Evolutionary conservation across 164 flowering plant species (phyloP), one percentile per base, ranked within the genome.

Genomic region (Sextonia rubra): DNA sequence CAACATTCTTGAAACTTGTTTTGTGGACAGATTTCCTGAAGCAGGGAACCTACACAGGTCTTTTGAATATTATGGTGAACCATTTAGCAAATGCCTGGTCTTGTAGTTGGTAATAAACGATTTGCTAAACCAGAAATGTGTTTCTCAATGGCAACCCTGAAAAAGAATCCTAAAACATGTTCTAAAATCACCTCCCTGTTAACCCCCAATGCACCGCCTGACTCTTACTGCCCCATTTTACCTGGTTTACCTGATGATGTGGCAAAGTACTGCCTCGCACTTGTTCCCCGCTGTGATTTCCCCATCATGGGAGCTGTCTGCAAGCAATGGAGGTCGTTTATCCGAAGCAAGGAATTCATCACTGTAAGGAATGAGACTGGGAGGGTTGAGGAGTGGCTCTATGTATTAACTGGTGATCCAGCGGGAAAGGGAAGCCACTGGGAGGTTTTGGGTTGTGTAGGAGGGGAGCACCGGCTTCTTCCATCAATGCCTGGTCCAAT

Each of bases 221-320:
- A 84, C 68, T 22, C 55, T 60, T 80, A 77, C 71, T 70, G 47
- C 74, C 88, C 96, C 52, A 74, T 95, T 76, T 79, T 95, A 65
- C 97, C 97, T 22, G 99, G 98, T 12, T 81, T 95, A 70, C 91
- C 98, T 9, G 99, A 95, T 81, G 99, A 95, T 77, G 94, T 95
- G 66, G 91, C 95, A 70, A 91, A 88, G 76, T 72, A 82, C 60
- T 93, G 98, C 83, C 97, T 95, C 75, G 97, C 97, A 27, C 90
- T 95, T 69, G 95, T 89, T 71, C 99, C 99, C 25, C 92, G 97
- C 23, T 75, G 85, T 30, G 74, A 79, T 74, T 86, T 90, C 66
- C 97, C 98, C 2, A 68, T 85, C 30, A 88, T 95, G 97, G 95
- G 93, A 47, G 85, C 81, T 70, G 99, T 95, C 12, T 80, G 85